phyloP scores from a whole-genome alignment of 2,329 filamentous ascomycete genomes.

The Magnaporthales sp. region DNA sequence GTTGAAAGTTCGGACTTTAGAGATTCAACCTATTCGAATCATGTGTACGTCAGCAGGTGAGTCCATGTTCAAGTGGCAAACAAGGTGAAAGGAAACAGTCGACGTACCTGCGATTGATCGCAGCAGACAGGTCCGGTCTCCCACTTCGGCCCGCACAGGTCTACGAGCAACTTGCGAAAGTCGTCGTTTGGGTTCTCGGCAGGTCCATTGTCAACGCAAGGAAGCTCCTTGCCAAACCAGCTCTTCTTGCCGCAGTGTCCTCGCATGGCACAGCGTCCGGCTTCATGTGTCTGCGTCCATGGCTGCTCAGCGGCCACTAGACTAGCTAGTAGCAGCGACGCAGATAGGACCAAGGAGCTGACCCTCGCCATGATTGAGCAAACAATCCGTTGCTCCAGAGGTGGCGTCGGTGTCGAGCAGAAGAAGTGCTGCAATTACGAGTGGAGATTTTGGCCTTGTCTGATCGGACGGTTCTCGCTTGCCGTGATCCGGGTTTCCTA shows the following conservation, averaged over 20 bases:
- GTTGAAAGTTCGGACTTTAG: constrained; percentile 79
- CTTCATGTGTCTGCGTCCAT: constrained; percentile 62
- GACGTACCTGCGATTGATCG: constrained; percentile 60
- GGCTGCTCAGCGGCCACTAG: constrained; percentile 12
- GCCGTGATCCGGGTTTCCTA: not conserved
- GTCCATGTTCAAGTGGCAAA: not conserved
- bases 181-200: constrained; percentile 66
- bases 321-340: constrained; percentile 23
- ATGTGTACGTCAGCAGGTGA: not conserved
- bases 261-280: constrained; percentile 81
- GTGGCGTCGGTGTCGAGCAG: not conserved
- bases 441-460: not conserved
- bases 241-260: constrained; percentile 87
- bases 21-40: constrained; percentile 53
- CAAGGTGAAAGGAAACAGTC: not conserved
- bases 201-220: constrained; percentile 83
- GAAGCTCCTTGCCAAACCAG: constrained; percentile 82
- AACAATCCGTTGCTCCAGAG: not conserved
- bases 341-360: constrained; percentile 22
- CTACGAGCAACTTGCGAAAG: constrained; percentile 68
- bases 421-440: not conserved
- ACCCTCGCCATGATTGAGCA: constrained; percentile 27
- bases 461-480: not conserved
- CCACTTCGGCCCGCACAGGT: constrained; percentile 85
- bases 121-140: constrained; percentile 78